Conservation (phyloP, 805 yeast genomes). For the Yamadazyma phyllophila region DNA sequence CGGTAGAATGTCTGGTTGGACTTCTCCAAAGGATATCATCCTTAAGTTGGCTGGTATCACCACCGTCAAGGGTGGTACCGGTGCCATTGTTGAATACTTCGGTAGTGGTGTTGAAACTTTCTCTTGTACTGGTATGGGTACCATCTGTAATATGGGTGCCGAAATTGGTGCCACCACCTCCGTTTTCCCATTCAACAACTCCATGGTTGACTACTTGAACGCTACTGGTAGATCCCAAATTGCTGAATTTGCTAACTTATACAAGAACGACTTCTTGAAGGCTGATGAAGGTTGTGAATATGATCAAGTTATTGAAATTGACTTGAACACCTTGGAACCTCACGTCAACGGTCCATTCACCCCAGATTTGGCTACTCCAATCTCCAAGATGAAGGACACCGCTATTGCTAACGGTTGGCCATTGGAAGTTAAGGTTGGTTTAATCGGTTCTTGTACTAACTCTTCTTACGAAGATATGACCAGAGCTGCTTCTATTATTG, state of each 20-base stretch:
- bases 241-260: constrained; percentile 73
- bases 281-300: constrained; percentile 95
- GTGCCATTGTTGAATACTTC: constrained; percentile 92
- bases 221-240: constrained; percentile 86
- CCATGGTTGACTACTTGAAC: constrained; percentile 80
- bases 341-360: constrained; percentile 98
- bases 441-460: constrained; percentile 98
- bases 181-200: constrained; percentile 92
- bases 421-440: constrained; percentile 84
- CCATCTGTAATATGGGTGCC: constrained; percentile 99
- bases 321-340: constrained; percentile 87
- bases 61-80: constrained; percentile 98
- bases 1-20: constrained; percentile 91
- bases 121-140: constrained; percentile 98
- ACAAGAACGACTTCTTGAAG: constrained; percentile 60
- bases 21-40: constrained; percentile 95
- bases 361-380: constrained; percentile 95
- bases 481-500: constrained; percentile 89
- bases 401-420: constrained; percentile 93
- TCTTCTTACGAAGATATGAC: constrained; percentile 98
- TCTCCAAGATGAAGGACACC: constrained; percentile 80
- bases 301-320: constrained; percentile 89
- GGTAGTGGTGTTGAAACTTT: constrained; percentile 92
- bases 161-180: constrained; percentile 99
- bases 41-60: constrained; percentile 89